These are phyloP conservation scores for Aspergillus puulaauensis DNA, from an alignment of 2,329 filamentous ascomycete species.

Conservation along the genomic window DNA sequence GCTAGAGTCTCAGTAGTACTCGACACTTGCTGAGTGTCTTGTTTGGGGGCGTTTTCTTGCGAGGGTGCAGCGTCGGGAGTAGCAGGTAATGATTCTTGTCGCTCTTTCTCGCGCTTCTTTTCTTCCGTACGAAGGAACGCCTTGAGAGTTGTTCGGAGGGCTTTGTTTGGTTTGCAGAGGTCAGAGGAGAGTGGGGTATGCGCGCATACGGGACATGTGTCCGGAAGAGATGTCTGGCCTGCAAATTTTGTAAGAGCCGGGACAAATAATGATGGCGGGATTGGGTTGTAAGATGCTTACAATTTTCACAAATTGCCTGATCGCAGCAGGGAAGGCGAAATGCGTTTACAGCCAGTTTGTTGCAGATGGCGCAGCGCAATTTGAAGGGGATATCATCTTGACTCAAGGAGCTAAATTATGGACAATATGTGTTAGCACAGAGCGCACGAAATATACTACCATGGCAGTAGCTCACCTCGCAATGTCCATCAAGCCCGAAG, in stretches of 20 bases:
- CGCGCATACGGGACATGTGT: constrained; percentile 87
- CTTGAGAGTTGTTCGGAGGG: constrained; percentile 85
- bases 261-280: neutral
- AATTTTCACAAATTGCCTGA: constrained; percentile 86
- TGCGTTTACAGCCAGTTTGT: constrained; percentile 84
- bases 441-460: neutral
- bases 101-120: constrained; percentile 75
- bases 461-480: constrained; percentile 32
- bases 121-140: constrained; percentile 88
- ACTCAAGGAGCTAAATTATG: constrained; percentile 62
- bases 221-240: constrained; percentile 75
- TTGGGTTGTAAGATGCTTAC: constrained; percentile 54
- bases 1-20: constrained; percentile 16
- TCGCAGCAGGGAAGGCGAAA: constrained; percentile 94
- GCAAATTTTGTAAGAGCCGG: constrained; percentile 5
- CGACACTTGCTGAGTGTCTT: constrained; percentile 14
- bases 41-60: constrained; percentile 16
- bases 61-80: constrained; percentile 26
- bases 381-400: constrained; percentile 92
- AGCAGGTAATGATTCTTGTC: constrained; percentile 38
- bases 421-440: neutral
- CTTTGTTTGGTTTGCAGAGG: constrained; percentile 85
- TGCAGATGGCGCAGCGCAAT: constrained; percentile 90
- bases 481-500: constrained; percentile 44
- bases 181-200: constrained; percentile 84